Conservation (phyloP, 169 alveolate species). For the Plasmodium coatneyi region DNA sequence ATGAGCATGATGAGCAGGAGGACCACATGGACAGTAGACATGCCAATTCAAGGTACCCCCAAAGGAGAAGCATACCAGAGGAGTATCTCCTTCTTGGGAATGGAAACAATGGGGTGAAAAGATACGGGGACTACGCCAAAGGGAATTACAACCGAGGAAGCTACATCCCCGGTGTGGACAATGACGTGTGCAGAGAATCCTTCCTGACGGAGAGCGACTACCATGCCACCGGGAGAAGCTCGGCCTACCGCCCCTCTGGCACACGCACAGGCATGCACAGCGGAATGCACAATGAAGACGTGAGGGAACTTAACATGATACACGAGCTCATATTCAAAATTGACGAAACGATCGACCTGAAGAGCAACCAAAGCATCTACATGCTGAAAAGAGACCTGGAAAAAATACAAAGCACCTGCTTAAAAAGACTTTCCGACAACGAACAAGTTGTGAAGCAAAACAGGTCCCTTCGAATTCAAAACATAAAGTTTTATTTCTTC, state of each 20-base stretch:
- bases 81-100: constrained; percentile 17
- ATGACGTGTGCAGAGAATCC: background rate
- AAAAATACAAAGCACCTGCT: constrained; percentile 33
- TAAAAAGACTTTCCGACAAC: constrained; percentile 26
- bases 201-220: background rate
- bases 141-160: background rate
- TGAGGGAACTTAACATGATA: constrained; percentile 48
- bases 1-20: background rate
- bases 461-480: constrained; percentile 50
- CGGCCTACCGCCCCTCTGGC: background rate
- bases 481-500: constrained; percentile 54
- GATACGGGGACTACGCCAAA: background rate
- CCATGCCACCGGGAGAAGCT: background rate
- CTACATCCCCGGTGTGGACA: background rate
- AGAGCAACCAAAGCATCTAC: constrained; percentile 64
- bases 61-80: constrained; percentile 53
- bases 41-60: background rate
- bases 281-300: constrained; percentile 16
- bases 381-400: constrained; percentile 57
- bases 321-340: constrained; percentile 44
- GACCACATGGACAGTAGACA: background rate
- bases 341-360: constrained; percentile 49
- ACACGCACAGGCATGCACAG: background rate
- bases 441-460: constrained; percentile 39
- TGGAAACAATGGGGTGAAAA: background rate